Base-by-base conservation (phyloP, 2,329 filamentous ascomycete genomes). In the Paraconiothyrium sp. region DNA sequence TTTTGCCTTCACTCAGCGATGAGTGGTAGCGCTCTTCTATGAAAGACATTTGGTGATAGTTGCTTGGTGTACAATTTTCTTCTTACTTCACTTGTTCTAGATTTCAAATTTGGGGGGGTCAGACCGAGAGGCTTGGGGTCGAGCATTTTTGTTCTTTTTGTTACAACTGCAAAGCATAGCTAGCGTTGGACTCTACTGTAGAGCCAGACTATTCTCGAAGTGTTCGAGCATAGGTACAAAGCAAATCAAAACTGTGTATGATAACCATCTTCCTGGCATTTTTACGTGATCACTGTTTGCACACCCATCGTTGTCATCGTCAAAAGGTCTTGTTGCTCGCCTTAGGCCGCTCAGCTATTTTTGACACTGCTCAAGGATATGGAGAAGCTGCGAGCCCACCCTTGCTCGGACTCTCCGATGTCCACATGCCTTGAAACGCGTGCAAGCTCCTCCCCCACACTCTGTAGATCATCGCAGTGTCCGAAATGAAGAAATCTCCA, bases 11-110 rank as follows among this genome's bases (percentile, higher is more conserved):
- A 27, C 22, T 13, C 14, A 35, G 20, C 41, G 11, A 37, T 14
- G 30, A 52, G 32, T 16, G 22, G 14, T 41, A 30, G 35, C 44
- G 52, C 35, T 54, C 41, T 54, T 54, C 44, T 52, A 51, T n/a
- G 16, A 39, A 43, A 32, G 51, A 22, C 24, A 48, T 57, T 51
- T 11, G 50, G 14, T 41, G 59, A 34, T 56, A 51, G 30, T 47
- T 57, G 43, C 51, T 58, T 58, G 43, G 34, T 62, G 59, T 58
- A 55, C 49, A 51, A 51, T 62, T 56, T 30, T 58, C 27, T 56
- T 55, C 50, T 46, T 44, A 22, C 20, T 59, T 58, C 44, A 27
- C 44, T 57, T 43, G n/a, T 37, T 58, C 51, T 37, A 30, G 49
- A 39, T 24, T 24, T 39, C 34, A 22, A 30, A 34, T 27, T 47